Evolutionary conservation across 257 asterid species (phyloP), one percentile per base, ranked within the genome.

Genomic region (Capsicum pubescens): DNA sequence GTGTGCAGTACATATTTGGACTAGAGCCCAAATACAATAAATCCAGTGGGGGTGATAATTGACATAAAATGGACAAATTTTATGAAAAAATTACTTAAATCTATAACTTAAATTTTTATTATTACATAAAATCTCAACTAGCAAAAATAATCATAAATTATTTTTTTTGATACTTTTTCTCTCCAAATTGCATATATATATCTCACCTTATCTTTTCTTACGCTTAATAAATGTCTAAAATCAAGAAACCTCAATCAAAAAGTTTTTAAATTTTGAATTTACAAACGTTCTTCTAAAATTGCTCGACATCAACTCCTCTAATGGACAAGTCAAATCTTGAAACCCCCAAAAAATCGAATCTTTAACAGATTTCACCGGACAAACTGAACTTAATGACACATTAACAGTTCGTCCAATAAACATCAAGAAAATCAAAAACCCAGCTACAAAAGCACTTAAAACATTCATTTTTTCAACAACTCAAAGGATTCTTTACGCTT

Each of bases 341-440:
- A 91, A 46, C 86, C 90, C 90, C 76, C 90, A 0, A 52, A 77
- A 87, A 83, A 95, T 72, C 84, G 90, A 90, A 86, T 95, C 97
- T 77, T 84, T 83, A 83, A 94, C 36, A 84, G 97, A 90, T 36
- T 84, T 84, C 70, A 90, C 74, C 70, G 89, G 93, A 82, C 97
- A 95, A 44, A 88, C 79, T 74, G 82, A 82, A 71, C 89, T 88
- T 39, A 87, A 82, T 55, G 84, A 86, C 61, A 94, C 91, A 91
- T 87, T 89, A 88, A 80, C 80, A 61, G 88, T 77, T 69, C 87
- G 84, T 86, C 87, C 90, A 36, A 89, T 66, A 54, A 92, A 55
- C 67, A 93, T 76, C 68, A 93, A 86, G 55, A 90, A 78, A 87
- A 87, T 64, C 84, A 76, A 12, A 76, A 93, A 89, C 83, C 91